A percentile compares a stretch with the other conserved stretches of the same genome.
Evolutionary conservation across 768 basidiomycete species (phyloP).

Genomic region (Collybiopsis luxurians): DNA sequence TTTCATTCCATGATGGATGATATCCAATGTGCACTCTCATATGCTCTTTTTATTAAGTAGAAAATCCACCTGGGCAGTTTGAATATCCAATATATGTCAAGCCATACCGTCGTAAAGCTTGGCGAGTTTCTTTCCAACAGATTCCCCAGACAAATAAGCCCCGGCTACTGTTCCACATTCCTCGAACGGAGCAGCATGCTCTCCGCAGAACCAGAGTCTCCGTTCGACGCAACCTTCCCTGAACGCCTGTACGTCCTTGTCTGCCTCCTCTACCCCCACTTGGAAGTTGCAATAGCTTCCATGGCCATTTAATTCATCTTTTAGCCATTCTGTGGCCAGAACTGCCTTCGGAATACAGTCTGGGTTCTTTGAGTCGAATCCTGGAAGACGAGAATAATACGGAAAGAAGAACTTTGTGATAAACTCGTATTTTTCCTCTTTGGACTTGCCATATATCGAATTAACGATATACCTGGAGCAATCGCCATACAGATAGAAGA

Average conservation of each 20-base stretch:
- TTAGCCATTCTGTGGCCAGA: constrained; percentile 17
- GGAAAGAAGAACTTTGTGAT: constrained; percentile 16
- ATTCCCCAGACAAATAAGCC: constrained; percentile 15
- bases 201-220: constrained; percentile 18
- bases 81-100: too few relatives aligned
- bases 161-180: constrained; percentile 19
- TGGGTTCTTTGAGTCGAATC: constrained; percentile 9
- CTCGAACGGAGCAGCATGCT: constrained; percentile 18
- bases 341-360: constrained; percentile 12
- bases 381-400: constrained; percentile 17
- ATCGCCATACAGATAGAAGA: constrained; percentile 18
- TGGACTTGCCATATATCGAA: constrained; percentile 13
- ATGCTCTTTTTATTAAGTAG: too few relatives aligned
- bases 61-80: too few relatives aligned
- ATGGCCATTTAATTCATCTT: constrained; percentile 14
- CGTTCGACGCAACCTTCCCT: constrained; percentile 12
- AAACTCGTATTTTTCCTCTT: constrained; percentile 14
- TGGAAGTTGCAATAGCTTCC: constrained; percentile 20
- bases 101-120: background rate
- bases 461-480: constrained; percentile 17
- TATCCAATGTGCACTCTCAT: too few relatives aligned
- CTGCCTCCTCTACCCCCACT: constrained; percentile 14
- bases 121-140: constrained; percentile 10
- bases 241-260: constrained; percentile 16
- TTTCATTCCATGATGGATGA: too few relatives aligned